Evolutionary conservation across 2,329 filamentous ascomycete species (phyloP), one percentile per base, ranked within the genome.

Genomic region (Dactylellina cionopaga): DNA sequence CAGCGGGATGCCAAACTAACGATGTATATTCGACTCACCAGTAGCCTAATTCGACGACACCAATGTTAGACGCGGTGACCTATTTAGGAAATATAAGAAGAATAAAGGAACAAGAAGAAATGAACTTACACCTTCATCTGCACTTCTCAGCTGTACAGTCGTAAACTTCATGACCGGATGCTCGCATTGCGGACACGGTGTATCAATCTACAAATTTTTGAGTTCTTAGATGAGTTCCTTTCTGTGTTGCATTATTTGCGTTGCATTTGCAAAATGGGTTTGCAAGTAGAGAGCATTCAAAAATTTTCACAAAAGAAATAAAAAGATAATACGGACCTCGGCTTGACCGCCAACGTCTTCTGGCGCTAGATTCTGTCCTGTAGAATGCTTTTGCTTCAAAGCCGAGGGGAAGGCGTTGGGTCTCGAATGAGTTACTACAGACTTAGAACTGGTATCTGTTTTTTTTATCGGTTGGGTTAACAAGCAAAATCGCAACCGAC

Each of bases 121-220:
- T 15, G 19, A 87, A 0, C 94, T 97, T 75, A 90, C 92, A 73
- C 95, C 95, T 87, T 98, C 94, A 80, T 99, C 95, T 60, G 94
- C 95, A 83, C 92, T 89, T 77, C 94, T 89, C 77, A 96, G 83
- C 80, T 99, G 95, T 72, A 92, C 87, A 1, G 90, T 90, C 52
- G 92, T 90, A 80, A 89, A 98, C 77, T 88, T 90, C 80, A 98
- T 92, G 79, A 96, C 89, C 58, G 88, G 88, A 58, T 88, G 84
- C 13, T 90, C 92, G 80, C 95, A 98, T 78, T 92, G 89, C 46
- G 89, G 86, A 79, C 95, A 98, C 44, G 85, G 88, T 79, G 90
- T 85, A 71, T 86, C 83, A 76, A 86, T 90, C 73, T 75, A 55
- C 15, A 44, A 19, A 7, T 11, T 1, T 10, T 1, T 1, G 19